Evolutionary conservation across 176 grass and related monocot genomes (phyloP), one percentile per base, ranked within the genome.

Genomic region (Chrysopogon serrulatus): DNA sequence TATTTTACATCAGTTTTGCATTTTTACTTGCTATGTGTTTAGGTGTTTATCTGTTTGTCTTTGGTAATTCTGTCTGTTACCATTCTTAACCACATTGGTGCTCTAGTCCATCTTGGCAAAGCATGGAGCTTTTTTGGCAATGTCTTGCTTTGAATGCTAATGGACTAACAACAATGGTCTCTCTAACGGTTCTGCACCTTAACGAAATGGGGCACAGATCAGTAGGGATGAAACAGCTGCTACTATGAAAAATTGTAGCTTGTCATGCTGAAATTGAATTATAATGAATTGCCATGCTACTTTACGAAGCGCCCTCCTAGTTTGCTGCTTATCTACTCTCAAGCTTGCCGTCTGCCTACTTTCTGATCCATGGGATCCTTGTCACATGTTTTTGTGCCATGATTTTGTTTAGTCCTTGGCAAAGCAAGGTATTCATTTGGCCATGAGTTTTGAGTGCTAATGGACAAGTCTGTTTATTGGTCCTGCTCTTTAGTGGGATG

Each of bases 71-170:
- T 5, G 42, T 11, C 14, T 21, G 62, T 87, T 35, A 72, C 5
- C 11, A 23, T 74, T 57, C 45, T 37, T 71, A 8, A 77, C 0
- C 4, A 43, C 33, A 36, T 2, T 12, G 24, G 1, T 60, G 16
- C n/a, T 76, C 0, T 40, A 54, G 45, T 88, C 82, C 82, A 88
- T 88, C 71, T 85, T 85, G 44, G 82, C 82, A 78, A 74, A 82
- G 57, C 39, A 15, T 78, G 33, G 48, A 62, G 57, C 42, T 61
- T 85, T 41, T 0, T 15, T 0, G 40, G 68, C 57, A 57, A 40
- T 85, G 79, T 80, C 75, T 83, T 89, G 73, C 73, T 88, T 88
- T 88, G 90, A 92, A 79, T 92, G 88, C 79, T 78, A 82, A 90
- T 86, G 84, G 86, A 94, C 83, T 86, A 60, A 63, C 34, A 86